Evolutionary conservation across 108 stramenopile genomes (phyloP).

Genomic region (Epithemia pelagica): DNA sequence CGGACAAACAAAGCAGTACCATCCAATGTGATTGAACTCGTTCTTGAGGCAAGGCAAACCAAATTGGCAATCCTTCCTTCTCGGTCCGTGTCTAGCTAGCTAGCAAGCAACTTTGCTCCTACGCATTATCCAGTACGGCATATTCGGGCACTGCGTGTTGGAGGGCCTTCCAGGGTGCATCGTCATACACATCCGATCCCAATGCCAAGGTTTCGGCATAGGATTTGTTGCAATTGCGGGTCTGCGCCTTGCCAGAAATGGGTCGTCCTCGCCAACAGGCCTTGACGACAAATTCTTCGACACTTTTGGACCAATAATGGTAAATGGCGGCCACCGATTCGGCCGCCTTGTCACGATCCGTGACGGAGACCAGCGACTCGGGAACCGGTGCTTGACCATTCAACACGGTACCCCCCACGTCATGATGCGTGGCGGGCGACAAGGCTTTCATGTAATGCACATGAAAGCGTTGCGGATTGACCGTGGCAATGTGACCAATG

Average conservation of each 20-base stretch:
- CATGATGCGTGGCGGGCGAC: not conserved
- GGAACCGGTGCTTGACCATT: not conserved
- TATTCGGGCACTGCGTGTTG: slow-evolving; percentile 34
- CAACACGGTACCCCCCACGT: not conserved
- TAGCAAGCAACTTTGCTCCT: too few species aligned
- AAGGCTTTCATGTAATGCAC: not conserved
- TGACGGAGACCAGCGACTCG: not conserved
- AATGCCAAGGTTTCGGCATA: not conserved
- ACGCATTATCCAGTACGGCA: not conserved
- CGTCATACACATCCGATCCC: slow-evolving; percentile 15
- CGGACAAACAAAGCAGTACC: too few species aligned
- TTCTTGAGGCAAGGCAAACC: too few species aligned
- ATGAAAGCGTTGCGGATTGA: not conserved
- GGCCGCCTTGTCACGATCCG: not conserved
- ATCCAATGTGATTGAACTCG: too few species aligned
- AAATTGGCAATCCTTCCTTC: too few species aligned
- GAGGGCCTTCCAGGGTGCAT: slow-evolving; percentile 27
- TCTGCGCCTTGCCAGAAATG: not conserved
- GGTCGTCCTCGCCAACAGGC: not conserved
- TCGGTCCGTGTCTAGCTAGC: too few species aligned
- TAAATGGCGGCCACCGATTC: not conserved
- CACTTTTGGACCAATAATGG: not conserved
- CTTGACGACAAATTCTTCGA: not conserved
- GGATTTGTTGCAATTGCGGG: not conserved
- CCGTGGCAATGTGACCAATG: slow-evolving; percentile 6